Evolutionary conservation across 768 basidiomycete genomes (phyloP).

Genomic region (Bullera alba): DNA sequence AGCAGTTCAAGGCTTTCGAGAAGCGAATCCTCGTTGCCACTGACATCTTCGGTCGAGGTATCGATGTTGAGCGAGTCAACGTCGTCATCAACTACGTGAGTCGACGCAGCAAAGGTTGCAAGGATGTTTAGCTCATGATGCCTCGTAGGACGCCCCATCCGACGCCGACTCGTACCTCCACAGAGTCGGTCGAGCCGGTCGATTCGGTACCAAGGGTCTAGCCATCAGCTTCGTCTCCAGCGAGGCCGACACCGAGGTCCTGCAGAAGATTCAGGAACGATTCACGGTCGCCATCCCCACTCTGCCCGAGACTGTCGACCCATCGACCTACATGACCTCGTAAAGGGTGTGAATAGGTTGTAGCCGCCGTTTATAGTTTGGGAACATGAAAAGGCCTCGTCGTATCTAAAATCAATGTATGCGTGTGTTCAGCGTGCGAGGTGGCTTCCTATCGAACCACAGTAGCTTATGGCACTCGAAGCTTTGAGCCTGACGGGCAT

Average conservation of each 20-base stretch:
- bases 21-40: conserved; percentile 98
- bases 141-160: conserved; percentile 66
- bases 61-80: conserved; percentile 99
- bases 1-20: conserved; percentile 98
- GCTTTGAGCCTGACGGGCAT: too few relatives aligned
- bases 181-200: conserved; percentile 96
- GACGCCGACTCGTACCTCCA: conserved; percentile 99
- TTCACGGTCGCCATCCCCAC: conserved; percentile 97
- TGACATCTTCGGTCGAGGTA: conserved; percentile 98
- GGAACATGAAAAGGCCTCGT: too few relatives aligned
- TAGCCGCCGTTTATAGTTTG: too few relatives aligned
- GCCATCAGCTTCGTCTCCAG: conserved; percentile 94
- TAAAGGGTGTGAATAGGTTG: too few relatives aligned
- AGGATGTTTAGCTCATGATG: neutral
- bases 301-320: conserved; percentile 86
- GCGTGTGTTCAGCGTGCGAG: too few relatives aligned
- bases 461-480: too few relatives aligned
- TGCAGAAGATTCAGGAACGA: conserved; percentile 86
- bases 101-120: neutral
- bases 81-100: conserved; percentile 88
- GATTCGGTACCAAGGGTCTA: conserved; percentile 98
- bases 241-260: conserved; percentile 86
- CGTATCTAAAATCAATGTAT: too few relatives aligned
- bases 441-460: too few relatives aligned
- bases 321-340: conserved; percentile 69